Conservation (phyloP, 805 yeast genomes). For the Isabelozyma pseudorhagii region DNA sequence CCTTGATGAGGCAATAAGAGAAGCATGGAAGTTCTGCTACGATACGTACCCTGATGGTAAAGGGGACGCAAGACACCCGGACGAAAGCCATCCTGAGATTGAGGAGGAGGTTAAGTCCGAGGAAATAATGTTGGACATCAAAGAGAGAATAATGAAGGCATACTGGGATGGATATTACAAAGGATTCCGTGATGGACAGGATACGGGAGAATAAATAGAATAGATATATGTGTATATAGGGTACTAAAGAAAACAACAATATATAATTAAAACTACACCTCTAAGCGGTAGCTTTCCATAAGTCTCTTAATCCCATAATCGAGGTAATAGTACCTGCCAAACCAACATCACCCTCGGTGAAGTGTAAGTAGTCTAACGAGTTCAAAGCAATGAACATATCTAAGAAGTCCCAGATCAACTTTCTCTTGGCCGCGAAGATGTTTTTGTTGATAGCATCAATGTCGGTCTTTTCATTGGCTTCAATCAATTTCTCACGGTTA, state of each 20-base stretch:
- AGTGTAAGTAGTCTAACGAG: conserved; percentile 54
- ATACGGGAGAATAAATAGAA: background rate
- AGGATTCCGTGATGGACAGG: conserved; percentile 11
- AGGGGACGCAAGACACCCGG: background rate
- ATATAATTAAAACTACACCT: background rate
- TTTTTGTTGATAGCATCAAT: conserved; percentile 40
- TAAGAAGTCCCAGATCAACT: conserved; percentile 70
- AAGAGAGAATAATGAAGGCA: conserved; percentile 16
- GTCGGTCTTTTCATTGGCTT: conserved; percentile 24
- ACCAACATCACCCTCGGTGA: conserved; percentile 79
- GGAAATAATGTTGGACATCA: background rate
- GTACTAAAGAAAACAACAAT: background rate
- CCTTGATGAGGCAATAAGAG: background rate
- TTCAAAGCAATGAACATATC: conserved; percentile 76
- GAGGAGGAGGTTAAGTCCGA: background rate
- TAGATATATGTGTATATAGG: background rate
- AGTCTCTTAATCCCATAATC: conserved; percentile 67
- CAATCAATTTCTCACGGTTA: conserved; percentile 35
- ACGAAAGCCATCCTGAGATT: too few species aligned
- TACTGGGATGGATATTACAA: conserved; percentile 33
- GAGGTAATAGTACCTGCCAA: conserved; percentile 84
- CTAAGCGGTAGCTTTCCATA: conserved; percentile 51
- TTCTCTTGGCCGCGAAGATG: conserved; percentile 51
- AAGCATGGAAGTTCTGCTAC: background rate
- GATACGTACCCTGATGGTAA: background rate